Conservation (phyloP, 305 asterid genomes). For the Fraxinus ornus region DNA sequence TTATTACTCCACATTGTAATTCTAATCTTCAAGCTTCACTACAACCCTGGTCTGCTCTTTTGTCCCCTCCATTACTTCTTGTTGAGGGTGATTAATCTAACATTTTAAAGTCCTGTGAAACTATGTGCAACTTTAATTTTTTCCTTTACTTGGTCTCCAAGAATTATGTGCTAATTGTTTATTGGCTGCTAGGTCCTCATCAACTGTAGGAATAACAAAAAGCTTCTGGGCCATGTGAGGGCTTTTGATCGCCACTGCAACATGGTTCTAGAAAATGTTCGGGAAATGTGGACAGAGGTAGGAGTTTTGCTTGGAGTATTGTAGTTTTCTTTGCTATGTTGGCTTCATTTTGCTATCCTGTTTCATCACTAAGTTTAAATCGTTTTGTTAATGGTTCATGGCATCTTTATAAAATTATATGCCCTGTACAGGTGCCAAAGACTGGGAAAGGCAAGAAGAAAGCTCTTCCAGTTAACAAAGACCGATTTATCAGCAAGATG, state of each 20-base stretch:
- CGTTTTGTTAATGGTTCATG: neutral
- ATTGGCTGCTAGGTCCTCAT: constrained; percentile 65
- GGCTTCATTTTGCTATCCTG: neutral
- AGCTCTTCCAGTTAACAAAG: constrained; percentile 87
- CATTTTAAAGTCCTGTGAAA: neutral
- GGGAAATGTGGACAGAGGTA: constrained; percentile 99
- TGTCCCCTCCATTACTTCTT: neutral
- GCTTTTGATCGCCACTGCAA: constrained; percentile 98
- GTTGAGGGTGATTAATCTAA: neutral
- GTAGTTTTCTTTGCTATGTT: neutral
- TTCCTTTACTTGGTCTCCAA: neutral
- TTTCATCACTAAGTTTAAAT: neutral
- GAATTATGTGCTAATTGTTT: constrained; percentile 7
- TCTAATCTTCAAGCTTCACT: neutral
- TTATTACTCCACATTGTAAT: neutral
- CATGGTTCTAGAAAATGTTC: constrained; percentile 87
- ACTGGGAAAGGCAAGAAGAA: constrained; percentile 97
- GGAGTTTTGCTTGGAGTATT: constrained; percentile 3
- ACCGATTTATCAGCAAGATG: constrained; percentile 87
- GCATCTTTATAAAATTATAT: neutral
- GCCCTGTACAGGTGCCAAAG: constrained; percentile 59
- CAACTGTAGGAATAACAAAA: constrained; percentile 89
- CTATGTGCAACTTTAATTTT: neutral
- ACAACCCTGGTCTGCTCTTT: neutral
- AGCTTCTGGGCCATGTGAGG: constrained; percentile 87